Base-by-base conservation (phyloP, 1,139 yeast species). In the Suhomyces bolitotheri region DNA sequence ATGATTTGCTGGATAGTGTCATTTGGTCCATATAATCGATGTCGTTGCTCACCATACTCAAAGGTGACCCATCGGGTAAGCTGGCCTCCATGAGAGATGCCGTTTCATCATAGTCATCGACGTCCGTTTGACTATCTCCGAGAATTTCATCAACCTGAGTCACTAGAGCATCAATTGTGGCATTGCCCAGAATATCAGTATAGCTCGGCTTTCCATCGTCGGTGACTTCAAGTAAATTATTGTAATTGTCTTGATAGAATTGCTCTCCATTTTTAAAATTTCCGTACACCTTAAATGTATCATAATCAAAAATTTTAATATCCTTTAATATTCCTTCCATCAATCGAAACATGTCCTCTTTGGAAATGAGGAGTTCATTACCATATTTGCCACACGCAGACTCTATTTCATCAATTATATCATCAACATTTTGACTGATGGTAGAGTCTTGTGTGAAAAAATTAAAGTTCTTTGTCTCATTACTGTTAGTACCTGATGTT, bases 81-180 rank as follows among this genome's bases (percentile, higher is more conserved):
- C 33, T 17, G 1, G 19, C 25, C 15, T 42, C 52, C 53, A 50
- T 49, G 11, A 49, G 38, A 5, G 53, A 45, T 9, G 41, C 47
- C 1, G 44, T 38, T 6, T 49, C 52, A 26, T 50, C 54, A 25
- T 30, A 40, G 13, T 33, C 38, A 3, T 34, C 46, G n/a, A 30
- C 34, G 7, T 22, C 25, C 13, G 22, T 8, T 3, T 12, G 33
- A 3, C 9, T n/a, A 11, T 34, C 34, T 4, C 26, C 33, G 3
- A 34, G 25, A 16, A 36, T 27, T 6, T 27, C 30, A 2, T 36
- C 39, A 6, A 36, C 35, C 16, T 25, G 30, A 11, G 35, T 28
- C 10, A 31, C 39, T 12, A 36, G 15, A 6, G 23, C 27, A 8
- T 27, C 34, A 11, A 37, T 23, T 9, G 34, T 32, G 25, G 33